Conservation (phyloP, 2,329 filamentous ascomycete genomes). For the Cordyceps pruinosa region DNA sequence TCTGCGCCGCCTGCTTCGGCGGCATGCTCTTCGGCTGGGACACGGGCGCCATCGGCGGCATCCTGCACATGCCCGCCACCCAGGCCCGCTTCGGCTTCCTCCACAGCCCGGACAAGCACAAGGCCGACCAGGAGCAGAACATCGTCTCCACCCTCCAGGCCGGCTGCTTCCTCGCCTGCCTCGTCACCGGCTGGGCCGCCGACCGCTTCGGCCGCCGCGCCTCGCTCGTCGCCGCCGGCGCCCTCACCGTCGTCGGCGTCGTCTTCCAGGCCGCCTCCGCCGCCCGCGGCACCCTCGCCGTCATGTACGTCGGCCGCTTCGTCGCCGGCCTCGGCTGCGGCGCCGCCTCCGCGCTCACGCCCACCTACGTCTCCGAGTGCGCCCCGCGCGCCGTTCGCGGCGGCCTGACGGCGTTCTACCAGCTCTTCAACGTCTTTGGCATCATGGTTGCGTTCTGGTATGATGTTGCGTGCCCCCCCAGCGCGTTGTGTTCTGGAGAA, state of each 20-base stretch:
- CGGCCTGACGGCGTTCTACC: slow-evolving; percentile 43
- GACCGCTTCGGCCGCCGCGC: slow-evolving; percentile 49
- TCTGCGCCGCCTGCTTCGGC: slow-evolving; percentile 60
- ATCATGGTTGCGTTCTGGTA: slow-evolving; percentile 38
- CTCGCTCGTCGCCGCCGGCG: slow-evolving; percentile 48
- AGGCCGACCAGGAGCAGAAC: slow-evolving; percentile 54
- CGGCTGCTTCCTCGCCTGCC: slow-evolving; percentile 59
- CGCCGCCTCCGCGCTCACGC: slow-evolving; percentile 40
- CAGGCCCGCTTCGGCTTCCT: slow-evolving; percentile 36
- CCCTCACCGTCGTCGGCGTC: slow-evolving; percentile 53
- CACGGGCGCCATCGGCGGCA: slow-evolving; percentile 62
- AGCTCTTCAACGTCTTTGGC: slow-evolving; percentile 41
- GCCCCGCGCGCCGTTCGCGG: slow-evolving; percentile 45
- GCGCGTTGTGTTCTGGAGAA: neutral
- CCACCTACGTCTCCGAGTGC: slow-evolving; percentile 42
- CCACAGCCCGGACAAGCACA: slow-evolving; percentile 20
- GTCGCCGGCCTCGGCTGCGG: slow-evolving; percentile 43
- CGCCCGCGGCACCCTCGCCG: slow-evolving; percentile 44
- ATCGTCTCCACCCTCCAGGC: slow-evolving; percentile 65
- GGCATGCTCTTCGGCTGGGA: slow-evolving; percentile 48
- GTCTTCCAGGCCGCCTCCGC: slow-evolving; percentile 57
- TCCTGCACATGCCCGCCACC: slow-evolving; percentile 54
- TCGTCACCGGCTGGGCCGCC: slow-evolving; percentile 47
- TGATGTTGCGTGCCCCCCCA: neutral
- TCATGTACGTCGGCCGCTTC: slow-evolving; percentile 61